A percentile compares a stretch with the other conserved stretches of the same genome.
Conservation (phyloP, 2,329 filamentous ascomycete genomes). For the Xylariaceae sp. region DNA sequence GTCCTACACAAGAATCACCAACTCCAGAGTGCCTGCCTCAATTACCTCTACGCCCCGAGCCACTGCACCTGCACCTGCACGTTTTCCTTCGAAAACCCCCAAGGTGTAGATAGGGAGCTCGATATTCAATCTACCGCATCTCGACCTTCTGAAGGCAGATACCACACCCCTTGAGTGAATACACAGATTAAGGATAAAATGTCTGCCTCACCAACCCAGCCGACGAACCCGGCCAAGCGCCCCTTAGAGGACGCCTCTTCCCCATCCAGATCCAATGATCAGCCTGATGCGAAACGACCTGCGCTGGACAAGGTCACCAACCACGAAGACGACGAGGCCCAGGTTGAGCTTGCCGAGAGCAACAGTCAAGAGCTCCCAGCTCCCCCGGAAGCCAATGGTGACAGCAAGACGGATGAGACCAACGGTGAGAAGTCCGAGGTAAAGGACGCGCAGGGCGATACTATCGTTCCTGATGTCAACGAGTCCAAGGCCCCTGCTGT, state of each 20-base stretch:
- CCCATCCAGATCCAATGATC: conserved; percentile 81
- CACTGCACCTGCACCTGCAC: conserved; percentile 86
- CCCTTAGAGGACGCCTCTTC: conserved; percentile 96
- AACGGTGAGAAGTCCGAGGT: conserved; percentile 42
- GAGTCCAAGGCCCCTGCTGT: conserved; percentile 43
- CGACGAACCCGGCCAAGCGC: conserved; percentile 73
- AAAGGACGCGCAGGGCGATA: conserved; percentile 59
- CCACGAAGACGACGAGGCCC: conserved; percentile 41
- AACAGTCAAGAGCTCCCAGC: conserved; percentile 29
- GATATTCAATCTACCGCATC: conserved; percentile 31
- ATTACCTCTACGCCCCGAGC: conserved; percentile 37
- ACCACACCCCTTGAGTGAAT: conserved; percentile 21
- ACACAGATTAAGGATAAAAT: conserved; percentile 45
- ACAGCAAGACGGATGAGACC: conserved; percentile 34
- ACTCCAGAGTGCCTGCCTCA: conserved; percentile 16
- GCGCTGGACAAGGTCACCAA: conserved; percentile 88
- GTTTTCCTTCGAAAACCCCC: conserved; percentile 83
- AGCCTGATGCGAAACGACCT: conserved; percentile 94
- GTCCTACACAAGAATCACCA: conserved; percentile 19
- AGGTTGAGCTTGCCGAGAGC: conserved; percentile 30
- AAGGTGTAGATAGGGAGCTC: conserved; percentile 75
- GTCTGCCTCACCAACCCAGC: conserved; percentile 62
- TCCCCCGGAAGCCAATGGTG: conserved; percentile 40
- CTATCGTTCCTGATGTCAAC: conserved; percentile 57
- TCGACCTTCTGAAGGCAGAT: conserved; percentile 28